Evolutionary conservation across 129 eudicot genomes (phyloP), one percentile per base, ranked within the genome.

Genomic region (Artemisia argyi): DNA sequence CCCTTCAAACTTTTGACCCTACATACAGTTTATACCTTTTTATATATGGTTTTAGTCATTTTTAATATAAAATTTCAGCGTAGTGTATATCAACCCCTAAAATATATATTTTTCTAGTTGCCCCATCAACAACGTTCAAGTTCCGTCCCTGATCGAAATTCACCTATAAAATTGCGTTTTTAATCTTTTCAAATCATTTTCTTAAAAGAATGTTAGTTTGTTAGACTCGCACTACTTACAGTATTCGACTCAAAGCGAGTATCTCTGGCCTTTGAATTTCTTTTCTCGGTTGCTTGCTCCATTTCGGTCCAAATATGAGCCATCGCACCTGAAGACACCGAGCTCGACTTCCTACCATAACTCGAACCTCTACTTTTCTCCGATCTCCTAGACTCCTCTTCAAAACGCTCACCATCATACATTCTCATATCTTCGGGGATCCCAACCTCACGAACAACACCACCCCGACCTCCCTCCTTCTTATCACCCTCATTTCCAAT

Each of bases 221-320:
- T 35, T 35, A 35, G 42, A 35, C 32, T 28, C 42, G 42, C 7
- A 32, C 42, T 35, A 73, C 89, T 82, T 82, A 87, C 89, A 8
- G 24, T 47, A 57, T 60, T 71, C 14, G 42, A 50, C 42, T 70
- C 57, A 47, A 18, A 56, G 13, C 49, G 62, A 61, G 62, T 66
- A 62, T 83, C 80, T 44, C 65, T 66, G 3, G 46, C 32, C 44
- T 73, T 73, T 17, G 82, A 74, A 6, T 61, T 72, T 57, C 76
- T 65, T 56, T 80, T 82, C 59, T 76, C 81, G 4, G 73, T 76
- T 14, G 81, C 87, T 11, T 80, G 42, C 42, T 78, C 89, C 61
- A 85, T 15, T 46, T 85, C 87, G 78, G 65, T n/a, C 84, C 89
- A 82, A 20, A 75, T 67, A 51, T 80, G 85, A 68, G 89, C 73